Percentiles rank a stretch among this genome's conserved stretches.
phyloP scores from a whole-genome alignment of 176 grass and related monocot genomes.

The Aegilops speltoides region DNA sequence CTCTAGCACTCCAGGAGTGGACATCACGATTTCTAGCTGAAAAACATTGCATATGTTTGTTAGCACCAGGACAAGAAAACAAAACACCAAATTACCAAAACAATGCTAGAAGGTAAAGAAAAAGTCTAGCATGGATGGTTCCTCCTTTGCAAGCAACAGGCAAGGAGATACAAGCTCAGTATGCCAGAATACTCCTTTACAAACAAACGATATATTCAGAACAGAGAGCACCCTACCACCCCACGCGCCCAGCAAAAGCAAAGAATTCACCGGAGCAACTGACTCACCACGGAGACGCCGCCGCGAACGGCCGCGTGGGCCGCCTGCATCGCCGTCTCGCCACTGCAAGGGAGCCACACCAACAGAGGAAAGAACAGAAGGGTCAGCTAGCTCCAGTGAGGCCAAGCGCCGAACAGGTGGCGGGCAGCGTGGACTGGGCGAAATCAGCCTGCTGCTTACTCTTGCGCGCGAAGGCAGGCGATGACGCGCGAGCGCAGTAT shows the following conservation, averaged over 20 bases:
- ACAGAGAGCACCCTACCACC: no score
- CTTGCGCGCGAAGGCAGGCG: constrained; percentile 52
- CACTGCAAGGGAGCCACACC: constrained; percentile 37
- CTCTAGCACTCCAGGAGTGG: constrained; percentile 73
- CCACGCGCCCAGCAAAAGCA: background rate
- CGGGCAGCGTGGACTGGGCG: background rate
- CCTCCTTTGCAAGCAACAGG: background rate
- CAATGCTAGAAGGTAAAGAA: background rate
- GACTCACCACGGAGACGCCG: constrained; percentile 80
- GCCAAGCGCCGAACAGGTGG: constrained; percentile 17
- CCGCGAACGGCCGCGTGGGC: constrained; percentile 66
- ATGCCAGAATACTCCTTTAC: background rate
- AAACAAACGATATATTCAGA: background rate
- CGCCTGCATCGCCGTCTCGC: constrained; percentile 60
- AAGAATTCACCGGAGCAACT: background rate
- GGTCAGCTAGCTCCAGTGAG: background rate
- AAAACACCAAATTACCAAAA: background rate
- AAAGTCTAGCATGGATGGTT: background rate
- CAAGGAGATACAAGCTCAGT: background rate
- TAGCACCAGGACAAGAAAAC: background rate
- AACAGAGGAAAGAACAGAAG: background rate
- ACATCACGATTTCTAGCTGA: constrained; percentile 86
- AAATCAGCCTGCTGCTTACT: constrained; percentile 22
- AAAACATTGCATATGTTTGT: constrained; percentile 10
- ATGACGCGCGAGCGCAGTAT: constrained; percentile 52